Evolutionary conservation across 2,329 filamentous ascomycete species (phyloP), one percentile per base, ranked within the genome.

Genomic region (Aspergillus novofumigatus): DNA sequence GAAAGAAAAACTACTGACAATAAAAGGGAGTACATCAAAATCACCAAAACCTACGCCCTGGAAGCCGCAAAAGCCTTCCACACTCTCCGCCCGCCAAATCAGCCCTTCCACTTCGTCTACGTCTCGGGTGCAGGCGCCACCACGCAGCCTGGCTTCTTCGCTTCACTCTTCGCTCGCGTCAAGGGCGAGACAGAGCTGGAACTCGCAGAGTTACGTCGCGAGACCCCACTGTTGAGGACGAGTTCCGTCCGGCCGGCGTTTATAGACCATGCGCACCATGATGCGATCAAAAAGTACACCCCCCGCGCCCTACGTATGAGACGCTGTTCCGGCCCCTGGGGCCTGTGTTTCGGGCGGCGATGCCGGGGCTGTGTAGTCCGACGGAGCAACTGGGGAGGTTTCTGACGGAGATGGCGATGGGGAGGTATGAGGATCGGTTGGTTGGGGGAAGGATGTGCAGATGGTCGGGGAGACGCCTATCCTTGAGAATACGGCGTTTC

Each of bases 31-130:
- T 91, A 91, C 66, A 74, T 84, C 52, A 80, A 80, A 51, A 89
- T 91, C 66, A 91, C 88, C 0, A 80, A 84, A 59, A 81, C 85
- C 67, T 90, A 85, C 67, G 71, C 88, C 1, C 67, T 91, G 1
- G 81, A 79, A 4, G 87, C 86, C 0, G 87, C 86, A 0, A 76
- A 78, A 55, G 83, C 85, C 17, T 86, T 90, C 64, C 69, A 78
- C 2, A 69, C 69, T 0, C 71, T 86, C 11, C 72, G 79, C 7
- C 65, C 77, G 42, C 81, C 84, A 0, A 17, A 21, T 11, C n/a
- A 38, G 4, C 7, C 29, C 23, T 86, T 91, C 71, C 83, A 83
- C 52, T 91, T 91, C 70, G 78, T 91, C 62, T 88, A 85, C 66
- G 81, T 92, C 41, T 91, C 88, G 0, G 87, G 86, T 0, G 61